Base-by-base conservation (phyloP, 2,329 filamentous ascomycete genomes). In the Aspergillus sp. region DNA sequence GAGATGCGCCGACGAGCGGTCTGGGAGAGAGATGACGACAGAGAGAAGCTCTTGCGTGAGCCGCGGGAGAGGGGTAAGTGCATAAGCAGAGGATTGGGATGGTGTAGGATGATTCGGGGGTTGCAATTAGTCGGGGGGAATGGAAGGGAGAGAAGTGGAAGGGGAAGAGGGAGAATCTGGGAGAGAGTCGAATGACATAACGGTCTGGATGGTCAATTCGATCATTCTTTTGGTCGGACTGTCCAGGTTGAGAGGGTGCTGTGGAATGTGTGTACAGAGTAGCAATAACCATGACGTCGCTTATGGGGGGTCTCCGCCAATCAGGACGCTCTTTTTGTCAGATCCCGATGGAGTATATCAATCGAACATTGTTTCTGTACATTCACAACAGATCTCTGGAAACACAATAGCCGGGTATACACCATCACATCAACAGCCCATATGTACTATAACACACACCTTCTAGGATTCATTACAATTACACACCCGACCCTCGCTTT, bases 61-160 rank as follows among this genome's bases (percentile, higher is more conserved):
- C 36, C 36, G 38, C 31, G 53, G 45, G 47, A 36, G 53, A 58
- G 58, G 59, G 56, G 58, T 50, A 55, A 42, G 50, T 55, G 54
- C 58, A 60, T 61, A 34, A 44, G 40, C 19, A 42, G 34, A 21
- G 53, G 36, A 36, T 31, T 2, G 5, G 4, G 25, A 3, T 23
- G 21, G 21, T 23, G 6, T 6, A 23, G 21, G 14, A 17, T 38
- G 25, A 23, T 13, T n/a, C 4, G 13, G 6, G 17, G 29, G 17
- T n/a, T n/a, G n/a, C 34, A n/a, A 23, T 23, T 32, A 17, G 16
- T 13, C 23, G 23, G 21, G 14, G 16, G 3, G 46, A 21, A n/a
- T 10, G n/a, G 23, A 34, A 10, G n/a, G 21, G 13, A 41, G 31
- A 32, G 38, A 29, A 32, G 4, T 16, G 29, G 21, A 43, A 21